Base-by-base conservation (phyloP, 306 rosid genomes). In the Cucurbita ficifolia region DNA sequence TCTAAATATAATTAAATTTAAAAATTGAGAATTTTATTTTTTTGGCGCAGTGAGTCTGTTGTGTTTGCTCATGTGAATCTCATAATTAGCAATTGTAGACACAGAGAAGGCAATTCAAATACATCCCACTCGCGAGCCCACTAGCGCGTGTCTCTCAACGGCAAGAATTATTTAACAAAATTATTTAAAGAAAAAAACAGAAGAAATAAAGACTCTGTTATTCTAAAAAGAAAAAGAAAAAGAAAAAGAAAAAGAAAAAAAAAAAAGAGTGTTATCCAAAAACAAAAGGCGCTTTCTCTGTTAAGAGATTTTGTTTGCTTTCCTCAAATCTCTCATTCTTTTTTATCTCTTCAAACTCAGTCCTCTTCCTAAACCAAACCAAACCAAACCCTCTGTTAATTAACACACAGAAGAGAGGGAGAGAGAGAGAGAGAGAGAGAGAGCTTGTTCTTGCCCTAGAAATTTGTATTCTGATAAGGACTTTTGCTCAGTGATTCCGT, bases 401-500 rank as follows among this genome's bases (percentile, higher is more conserved):
- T 6, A 68, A 40, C 51, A 9, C 36, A 12, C 21, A 45, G 53
- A 29, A 46, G 42, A 48, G 40, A 69, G 57, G 46, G 73, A 48
- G 14, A 16, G 7, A 59, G 4, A 64, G 6, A 38, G 14, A 67
- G 36, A 40, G 72, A 64, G 72, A 10, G 33, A 18, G 11, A 40
- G n/a, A 42, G n/a, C 39, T 42, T 11, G 9, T 65, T 65, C 53
- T 43, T 21, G 38, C 53, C 72, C 72, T 69, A 24, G 57, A 69
- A 69, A 69, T 22, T 24, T 69, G 73, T 24, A 69, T 69, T 49
- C 40, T 69, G 73, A 69, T 69, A 69, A 69, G 57, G 73, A 69
- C 73, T 24, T 69, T 21, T 69, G 57, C 73, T 69, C 73, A 7
- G 24, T 17, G 73, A 22, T 69, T 69, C 73, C 55, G 73, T 69